Evolutionary conservation across 2,329 filamentous ascomycete species (phyloP), one percentile per base, ranked within the genome.

Genomic region (Passalora sequoiae): DNA sequence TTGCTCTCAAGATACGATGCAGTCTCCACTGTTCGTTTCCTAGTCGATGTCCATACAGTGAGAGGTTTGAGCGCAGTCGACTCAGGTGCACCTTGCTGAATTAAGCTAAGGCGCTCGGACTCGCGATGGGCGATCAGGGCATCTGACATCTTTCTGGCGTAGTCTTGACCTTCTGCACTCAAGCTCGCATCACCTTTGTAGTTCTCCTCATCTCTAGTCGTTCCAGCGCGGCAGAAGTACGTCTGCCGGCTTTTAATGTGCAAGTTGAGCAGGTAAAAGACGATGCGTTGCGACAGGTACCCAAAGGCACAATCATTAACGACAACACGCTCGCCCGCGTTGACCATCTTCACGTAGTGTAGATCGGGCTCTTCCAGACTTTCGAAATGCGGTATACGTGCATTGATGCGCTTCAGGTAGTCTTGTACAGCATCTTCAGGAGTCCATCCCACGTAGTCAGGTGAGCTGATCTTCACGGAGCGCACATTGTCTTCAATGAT

Each of bases 261-360:
- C 17, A 97, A 74, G 60, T 98, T 98, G 61, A 95, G 86, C 35
- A 98, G 80, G 66, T 97, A 98, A 68, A 98, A 98, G 43, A 98
- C 91, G 54, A 98, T 98, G 48, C 92, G 82, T 64, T 98, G 89
- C 1, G 89, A 94, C 22, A 98, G 77, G 62, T 98, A 98, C 57
- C 89, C 91, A 66, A 98, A 97, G 61, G 84, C 89, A 63, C 92
- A 86, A 55, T 97, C 96, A 70, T 98, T 98, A 67, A 97, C 91
- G 57, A 91, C 84, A 61, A 98, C 84, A 55, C 88, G 82, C 61
- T 91, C 81, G 32, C 92, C 92, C 6, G 92, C 92, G 57, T 98
- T 98, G 64, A 97, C 94, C 91, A 98, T 96, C 72, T 95, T 96
- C 70, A 98, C 91, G 69, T 91, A 98, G 64, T 97, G 95, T 51